Evolutionary conservation across 495 filamentous ascomycete species (phyloP).

Genomic region (Chaetomium fimeti): DNA sequence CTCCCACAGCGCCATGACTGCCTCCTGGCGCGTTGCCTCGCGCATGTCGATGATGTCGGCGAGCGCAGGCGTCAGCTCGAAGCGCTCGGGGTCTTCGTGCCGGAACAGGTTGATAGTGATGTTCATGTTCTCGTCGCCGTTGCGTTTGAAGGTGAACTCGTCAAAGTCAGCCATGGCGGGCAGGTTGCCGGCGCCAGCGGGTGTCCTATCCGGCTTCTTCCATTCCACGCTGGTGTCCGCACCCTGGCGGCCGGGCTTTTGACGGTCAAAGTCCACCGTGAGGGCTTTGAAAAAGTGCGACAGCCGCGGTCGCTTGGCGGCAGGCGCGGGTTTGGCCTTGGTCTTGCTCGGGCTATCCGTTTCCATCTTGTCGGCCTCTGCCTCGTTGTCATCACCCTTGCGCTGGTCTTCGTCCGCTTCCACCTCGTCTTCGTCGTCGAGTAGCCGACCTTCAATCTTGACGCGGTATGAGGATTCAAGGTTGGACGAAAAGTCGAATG

Average conservation of each 20-base stretch:
- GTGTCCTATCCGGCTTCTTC: constrained; percentile 64
- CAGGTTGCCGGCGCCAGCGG: constrained; percentile 48
- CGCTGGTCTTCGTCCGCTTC: constrained; percentile 59
- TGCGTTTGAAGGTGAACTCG: constrained; percentile 84
- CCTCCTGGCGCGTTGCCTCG: constrained; percentile 81
- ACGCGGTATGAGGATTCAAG: constrained; percentile 76
- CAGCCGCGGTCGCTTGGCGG: constrained; percentile 59
- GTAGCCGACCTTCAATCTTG: constrained; percentile 86
- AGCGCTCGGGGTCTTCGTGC: constrained; percentile 84
- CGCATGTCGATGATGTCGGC: constrained; percentile 83
- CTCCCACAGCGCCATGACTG: constrained; percentile 89
- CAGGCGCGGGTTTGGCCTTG: constrained; percentile 37
- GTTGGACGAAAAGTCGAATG: constrained; percentile 71
- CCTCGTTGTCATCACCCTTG: constrained; percentile 42
- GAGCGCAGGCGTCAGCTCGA: constrained; percentile 68
- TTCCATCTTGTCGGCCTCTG: constrained; percentile 60
- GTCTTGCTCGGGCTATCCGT: constrained; percentile 60
- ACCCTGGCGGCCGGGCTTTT: constrained; percentile 46
- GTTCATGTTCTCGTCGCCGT: constrained; percentile 88
- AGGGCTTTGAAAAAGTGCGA: constrained; percentile 96
- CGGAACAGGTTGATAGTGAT: constrained; percentile 82
- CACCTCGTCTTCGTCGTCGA: constrained; percentile 68
- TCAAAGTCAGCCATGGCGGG: constrained; percentile 75
- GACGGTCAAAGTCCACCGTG: constrained; percentile 79
- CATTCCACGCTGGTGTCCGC: constrained; percentile 64